Conservation (phyloP, 257 asterid species). For the Catharanthus roseus region DNA sequence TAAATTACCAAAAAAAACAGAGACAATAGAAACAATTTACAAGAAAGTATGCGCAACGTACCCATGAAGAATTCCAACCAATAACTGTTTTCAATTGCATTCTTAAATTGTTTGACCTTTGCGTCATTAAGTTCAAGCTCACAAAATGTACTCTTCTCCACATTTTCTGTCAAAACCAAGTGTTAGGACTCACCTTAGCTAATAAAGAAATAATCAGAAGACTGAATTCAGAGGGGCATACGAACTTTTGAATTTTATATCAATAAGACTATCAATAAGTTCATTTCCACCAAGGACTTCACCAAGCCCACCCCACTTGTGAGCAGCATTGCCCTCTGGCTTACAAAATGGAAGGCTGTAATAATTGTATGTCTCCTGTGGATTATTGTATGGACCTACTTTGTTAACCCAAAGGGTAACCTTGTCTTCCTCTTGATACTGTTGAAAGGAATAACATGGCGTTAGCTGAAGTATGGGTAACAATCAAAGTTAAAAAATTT, state of each 20-base stretch:
- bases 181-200: constrained; percentile 3
- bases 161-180: constrained; percentile 48
- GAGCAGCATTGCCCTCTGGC: constrained; percentile 59
- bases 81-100: constrained; percentile 50
- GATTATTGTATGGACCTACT: constrained; percentile 96
- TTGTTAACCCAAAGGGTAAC: constrained; percentile 93
- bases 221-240: constrained; percentile 7
- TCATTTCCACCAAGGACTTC: constrained; percentile 99
- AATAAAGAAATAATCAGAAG: constrained; percentile 4
- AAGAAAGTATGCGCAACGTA: constrained; percentile 14
- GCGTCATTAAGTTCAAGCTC: constrained; percentile 47
- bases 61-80: constrained; percentile 67
- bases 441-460: constrained; percentile 17
- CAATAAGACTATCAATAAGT: constrained; percentile 86
- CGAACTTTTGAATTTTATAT: constrained; percentile 75
- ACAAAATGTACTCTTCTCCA: constrained; percentile 42
- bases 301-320: constrained; percentile 99
- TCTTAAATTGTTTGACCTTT: constrained; percentile 55
- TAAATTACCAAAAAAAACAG: neutral
- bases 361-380: constrained; percentile 96
- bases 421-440: constrained; percentile 69
- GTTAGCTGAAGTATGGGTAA: constrained; percentile 19
- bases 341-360: constrained; percentile 91
- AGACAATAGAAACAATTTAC: neutral
- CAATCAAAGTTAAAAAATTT: neutral